Base-by-base conservation (phyloP, 129 eudicot genomes). In the Glebionis coronaria region DNA sequence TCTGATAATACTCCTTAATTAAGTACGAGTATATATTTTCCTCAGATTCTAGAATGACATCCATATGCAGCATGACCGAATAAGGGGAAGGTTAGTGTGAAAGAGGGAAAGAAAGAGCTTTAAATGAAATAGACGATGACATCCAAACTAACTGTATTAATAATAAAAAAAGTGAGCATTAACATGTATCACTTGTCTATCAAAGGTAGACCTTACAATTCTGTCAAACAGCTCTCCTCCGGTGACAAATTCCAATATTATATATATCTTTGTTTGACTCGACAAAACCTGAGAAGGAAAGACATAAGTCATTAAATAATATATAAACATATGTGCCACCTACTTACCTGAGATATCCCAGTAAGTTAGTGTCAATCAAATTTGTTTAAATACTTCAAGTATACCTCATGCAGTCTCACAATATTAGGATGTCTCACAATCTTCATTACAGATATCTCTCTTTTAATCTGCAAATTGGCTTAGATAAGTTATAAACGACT, bases 371-470 rank as follows among this genome's bases (percentile, higher is more conserved):
- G 56, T 28, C n/a, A 69, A 58, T 25, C 51, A 38, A 19, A 53
- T 44, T 31, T 20, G 65, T 14, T 44, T 51, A 3, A 50, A 19
- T 49, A 19, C 31, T 9, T 4, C 12, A 8, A 12, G 40, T 64
- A 60, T 81, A 94, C 99, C 99, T 94, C 99, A 65, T 86, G 81
- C 66, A 94, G 80, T 82, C 88, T 87, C 64, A 94, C 99, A 31
- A 94, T 89, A 82, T 80, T 74, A 47, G 99, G 99, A 90, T 94
- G 99, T 65, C 99, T 83, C 64, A 90, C 99, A 76, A 94, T 94
- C 97, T 94, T 94, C 99, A 94, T 94, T 21, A 90, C 84, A 46
- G 97, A 94, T 65, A 94, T 94, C 84, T 94, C 99, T 81, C 94
- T 79, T 80, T 94, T 94, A 59, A 94, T 94, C 99, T 94, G 94